Evolutionary conservation across 2,329 filamentous ascomycete genomes (phyloP), one percentile per base, ranked within the genome.

Genomic region (Colletotrichum somersetense): DNA sequence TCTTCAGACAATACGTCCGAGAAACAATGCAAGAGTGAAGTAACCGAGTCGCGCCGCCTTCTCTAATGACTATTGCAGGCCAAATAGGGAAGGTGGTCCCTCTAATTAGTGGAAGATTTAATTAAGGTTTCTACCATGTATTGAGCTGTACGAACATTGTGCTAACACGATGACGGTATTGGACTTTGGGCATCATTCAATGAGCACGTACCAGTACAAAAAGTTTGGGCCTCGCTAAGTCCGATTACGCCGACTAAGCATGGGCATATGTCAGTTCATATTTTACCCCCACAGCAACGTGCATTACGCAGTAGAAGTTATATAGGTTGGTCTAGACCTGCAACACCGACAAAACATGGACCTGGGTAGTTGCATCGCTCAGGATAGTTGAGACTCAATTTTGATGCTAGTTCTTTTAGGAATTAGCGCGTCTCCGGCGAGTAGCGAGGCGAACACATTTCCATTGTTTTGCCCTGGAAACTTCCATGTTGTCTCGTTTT

Each of bases 21-120:
- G 86, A 87, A 40, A 84, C 80, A 76, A 90, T 85, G 80, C 88
- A 90, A 7, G 85, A 87, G 80, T 89, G 86, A 76, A 90, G 90
- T 2, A 86, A n/a, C 20, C 20, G 18, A 11, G n/a, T 16, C 12
- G 2, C 12, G 12, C 12, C 11, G 11, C 11, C 11, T 26, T 26
- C 1, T 26, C 10, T 50, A 12, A 14, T 23, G 2, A 2, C 0
- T 26, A 16, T 26, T 7, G 11, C 14, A 2, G 48, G n/a, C 48
- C 12, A 2, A 14, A 14, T 26, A 2, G 3, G 12, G 4, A 23
- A 7, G 11, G 4, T 2, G 10, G 11, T 6, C 6, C 10, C 46
- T 48, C 10, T 2, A 35, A 2, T 30, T 30, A 0, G 4, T 30
- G 30, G 4, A 30, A 30, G 30, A 30, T 30, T 30, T 30, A 30